phyloP scores from a whole-genome alignment of 2,329 filamentous ascomycete genomes.

The Cercospora janseana region DNA sequence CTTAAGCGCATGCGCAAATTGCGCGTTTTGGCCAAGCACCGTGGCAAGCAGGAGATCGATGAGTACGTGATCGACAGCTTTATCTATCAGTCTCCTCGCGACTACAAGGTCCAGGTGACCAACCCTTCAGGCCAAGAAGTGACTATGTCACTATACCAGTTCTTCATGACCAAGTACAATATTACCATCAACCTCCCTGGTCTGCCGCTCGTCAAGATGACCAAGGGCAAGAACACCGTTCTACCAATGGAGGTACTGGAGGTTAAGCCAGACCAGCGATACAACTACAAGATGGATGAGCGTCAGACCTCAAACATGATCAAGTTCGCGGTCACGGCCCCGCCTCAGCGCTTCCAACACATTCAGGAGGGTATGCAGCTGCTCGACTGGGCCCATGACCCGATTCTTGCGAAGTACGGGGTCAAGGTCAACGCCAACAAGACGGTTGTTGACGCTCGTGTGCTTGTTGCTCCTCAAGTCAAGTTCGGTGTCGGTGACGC shows the following conservation, averaged over 20 bases:
- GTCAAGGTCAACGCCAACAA: constrained; percentile 66
- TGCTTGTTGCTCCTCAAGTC: constrained; percentile 70
- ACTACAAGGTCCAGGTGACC: constrained; percentile 45
- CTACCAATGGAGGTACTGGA: constrained; percentile 58
- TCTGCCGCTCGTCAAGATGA: constrained; percentile 60
- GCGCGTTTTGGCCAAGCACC: constrained; percentile 44
- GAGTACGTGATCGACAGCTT: constrained; percentile 55
- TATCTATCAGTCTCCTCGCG: constrained; percentile 42
- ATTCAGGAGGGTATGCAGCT: constrained; percentile 67
- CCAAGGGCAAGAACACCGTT: constrained; percentile 49
- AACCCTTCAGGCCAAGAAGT: constrained; percentile 38
- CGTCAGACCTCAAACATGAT: constrained; percentile 81
- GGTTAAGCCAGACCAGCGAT: constrained; percentile 56
- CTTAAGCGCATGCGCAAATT: constrained; percentile 46
- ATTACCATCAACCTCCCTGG: constrained; percentile 46
- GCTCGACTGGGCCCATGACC: constrained; percentile 67
- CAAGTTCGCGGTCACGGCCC: constrained; percentile 82
- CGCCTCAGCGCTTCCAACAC: constrained; percentile 62
- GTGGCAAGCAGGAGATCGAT: constrained; percentile 34
- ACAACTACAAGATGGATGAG: constrained; percentile 58
- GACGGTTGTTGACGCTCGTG: constrained; percentile 62
- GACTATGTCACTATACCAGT: constrained; percentile 57
- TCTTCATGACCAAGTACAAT: constrained; percentile 55
- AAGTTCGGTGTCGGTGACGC: constrained; percentile 57
- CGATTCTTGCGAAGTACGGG: constrained; percentile 69